Percentiles rank a stretch among this genome's conserved stretches.
phyloP scores from a whole-genome alignment of 1,284 basidiomycete genomes.

The Lentinula novae-zelandiae region DNA sequence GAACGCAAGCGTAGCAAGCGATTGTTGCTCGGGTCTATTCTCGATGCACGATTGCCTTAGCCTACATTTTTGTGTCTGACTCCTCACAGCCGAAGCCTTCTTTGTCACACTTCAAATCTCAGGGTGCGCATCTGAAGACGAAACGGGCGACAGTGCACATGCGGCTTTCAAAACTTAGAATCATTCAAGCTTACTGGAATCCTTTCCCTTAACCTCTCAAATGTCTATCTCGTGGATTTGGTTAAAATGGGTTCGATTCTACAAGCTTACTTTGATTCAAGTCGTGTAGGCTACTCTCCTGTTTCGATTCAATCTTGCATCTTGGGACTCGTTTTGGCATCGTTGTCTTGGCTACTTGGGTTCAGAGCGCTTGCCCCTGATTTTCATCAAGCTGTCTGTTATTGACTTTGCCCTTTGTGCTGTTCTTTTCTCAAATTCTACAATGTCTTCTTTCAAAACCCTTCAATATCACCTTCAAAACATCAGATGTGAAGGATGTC shows the following conservation, averaged over 20 bases:
- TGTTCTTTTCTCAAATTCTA: slow-evolving; percentile 20
- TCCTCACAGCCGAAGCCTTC: slow-evolving; percentile 9
- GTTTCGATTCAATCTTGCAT: slow-evolving; percentile 22
- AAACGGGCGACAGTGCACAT: slow-evolving; percentile 44
- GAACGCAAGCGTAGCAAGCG: slow-evolving; percentile 32
- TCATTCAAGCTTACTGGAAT: slow-evolving; percentile 25
- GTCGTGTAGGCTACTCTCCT: slow-evolving; percentile 36
- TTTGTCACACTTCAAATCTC: slow-evolving; percentile 17
- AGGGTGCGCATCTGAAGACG: slow-evolving; percentile 47
- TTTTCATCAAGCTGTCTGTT: slow-evolving; percentile 35
- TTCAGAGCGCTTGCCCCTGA: slow-evolving; percentile 53
- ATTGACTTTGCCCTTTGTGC: slow-evolving; percentile 51
- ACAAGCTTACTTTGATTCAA: slow-evolving; percentile 32
- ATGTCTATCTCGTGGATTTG: slow-evolving; percentile 15
- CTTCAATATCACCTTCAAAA: slow-evolving; percentile 28
- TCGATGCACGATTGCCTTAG: slow-evolving; percentile 2
- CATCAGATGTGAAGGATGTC: slow-evolving; percentile 91
- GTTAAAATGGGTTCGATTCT: slow-evolving; percentile 25
- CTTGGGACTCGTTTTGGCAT: slow-evolving; percentile 22
- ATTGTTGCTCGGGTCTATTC: slow-evolving; percentile 10
- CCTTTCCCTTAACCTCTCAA: slow-evolving; percentile 33
- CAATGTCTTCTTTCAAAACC: slow-evolving; percentile 27
- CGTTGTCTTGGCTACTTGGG: slow-evolving; percentile 27
- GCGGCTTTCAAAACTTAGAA: slow-evolving; percentile 38
- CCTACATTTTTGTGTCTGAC: slow-evolving; percentile 1